Conservation (phyloP, 164 flowering plant species). For the Liquidambar formosana region DNA sequence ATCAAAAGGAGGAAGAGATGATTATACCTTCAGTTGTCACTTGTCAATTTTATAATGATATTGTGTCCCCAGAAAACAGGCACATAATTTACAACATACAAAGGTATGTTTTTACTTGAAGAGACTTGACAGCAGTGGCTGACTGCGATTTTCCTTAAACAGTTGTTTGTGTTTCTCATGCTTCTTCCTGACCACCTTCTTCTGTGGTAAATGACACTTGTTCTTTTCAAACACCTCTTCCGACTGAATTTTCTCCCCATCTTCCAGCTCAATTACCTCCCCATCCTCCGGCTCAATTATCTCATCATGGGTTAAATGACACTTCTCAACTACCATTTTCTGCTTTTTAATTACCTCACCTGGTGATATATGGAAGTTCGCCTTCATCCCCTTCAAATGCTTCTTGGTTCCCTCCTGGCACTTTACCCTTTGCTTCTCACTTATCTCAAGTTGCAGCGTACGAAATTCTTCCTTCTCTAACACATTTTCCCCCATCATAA, state of each 20-base stretch:
- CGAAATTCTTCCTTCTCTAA: background rate
- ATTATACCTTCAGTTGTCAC: background rate
- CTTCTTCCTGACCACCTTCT: slow-evolving; percentile 5
- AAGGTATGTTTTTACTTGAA: slow-evolving; percentile 16
- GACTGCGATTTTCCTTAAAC: background rate
- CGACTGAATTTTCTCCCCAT: background rate
- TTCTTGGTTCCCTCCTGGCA: background rate
- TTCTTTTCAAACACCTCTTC: background rate
- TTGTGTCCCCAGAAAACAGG: background rate
- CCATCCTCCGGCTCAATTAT: background rate
- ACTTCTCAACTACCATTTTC: background rate
- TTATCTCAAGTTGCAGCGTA: background rate
- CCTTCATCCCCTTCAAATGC: slow-evolving; percentile 1
- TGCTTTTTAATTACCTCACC: background rate
- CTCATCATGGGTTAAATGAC: background rate
- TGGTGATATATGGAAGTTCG: background rate
- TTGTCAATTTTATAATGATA: background rate
- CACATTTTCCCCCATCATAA: background rate
- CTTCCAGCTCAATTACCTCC: background rate
- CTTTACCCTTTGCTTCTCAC: background rate
- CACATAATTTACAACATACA: background rate
- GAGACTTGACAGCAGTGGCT: slow-evolving; percentile 14
- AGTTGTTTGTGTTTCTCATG: background rate
- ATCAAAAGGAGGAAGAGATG: background rate
- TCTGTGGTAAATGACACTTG: background rate